Conservation (phyloP, 2,329 filamentous ascomycete species). For the Ophiostoma ulmi region DNA sequence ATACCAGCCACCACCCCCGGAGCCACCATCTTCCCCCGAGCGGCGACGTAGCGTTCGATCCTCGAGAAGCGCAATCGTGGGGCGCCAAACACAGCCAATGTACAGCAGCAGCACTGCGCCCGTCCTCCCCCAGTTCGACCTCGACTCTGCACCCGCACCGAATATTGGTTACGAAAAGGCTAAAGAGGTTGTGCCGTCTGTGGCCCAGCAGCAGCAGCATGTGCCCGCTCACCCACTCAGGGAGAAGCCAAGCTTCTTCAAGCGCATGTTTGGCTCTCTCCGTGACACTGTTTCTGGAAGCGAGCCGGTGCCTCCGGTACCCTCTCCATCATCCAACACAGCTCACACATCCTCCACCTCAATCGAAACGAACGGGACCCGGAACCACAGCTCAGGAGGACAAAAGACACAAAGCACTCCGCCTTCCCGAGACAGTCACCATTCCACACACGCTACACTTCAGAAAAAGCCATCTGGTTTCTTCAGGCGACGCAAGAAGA, state of each 20-base stretch:
- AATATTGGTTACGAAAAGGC: constrained; percentile 56
- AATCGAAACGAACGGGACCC: constrained; percentile 33
- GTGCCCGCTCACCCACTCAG: constrained; percentile 21
- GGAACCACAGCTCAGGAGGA: constrained; percentile 41
- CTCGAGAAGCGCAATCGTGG: constrained; percentile 44
- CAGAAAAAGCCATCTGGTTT: constrained; percentile 94
- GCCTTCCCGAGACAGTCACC: constrained; percentile 50
- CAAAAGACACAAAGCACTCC: constrained; percentile 47
- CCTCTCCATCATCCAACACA: constrained; percentile 22
- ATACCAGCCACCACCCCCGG: constrained; percentile 39
- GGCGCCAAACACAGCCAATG: constrained; percentile 32
- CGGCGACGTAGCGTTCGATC: constrained; percentile 57
- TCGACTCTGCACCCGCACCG: constrained; percentile 54
- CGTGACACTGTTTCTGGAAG: constrained; percentile 41
- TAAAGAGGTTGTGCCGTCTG: constrained; percentile 46
- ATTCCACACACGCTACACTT: constrained; percentile 46
- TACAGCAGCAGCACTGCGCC: constrained; percentile 30
- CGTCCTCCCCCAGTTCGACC: constrained; percentile 33
- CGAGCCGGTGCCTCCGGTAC: constrained; percentile 26
- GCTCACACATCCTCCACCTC: constrained; percentile 37
- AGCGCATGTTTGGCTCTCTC: constrained; percentile 79
- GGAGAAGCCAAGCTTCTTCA: constrained; percentile 83
- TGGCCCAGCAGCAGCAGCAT: constrained; percentile 26
- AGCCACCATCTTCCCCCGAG: constrained; percentile 37
- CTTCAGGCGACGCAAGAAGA: constrained; percentile 91